A percentile compares a stretch with the other conserved stretches of the same genome.
These are phyloP conservation scores for Mrakia gelida DNA, from an alignment of 768 basidiomycete genomes.

Conservation along the genomic window DNA sequence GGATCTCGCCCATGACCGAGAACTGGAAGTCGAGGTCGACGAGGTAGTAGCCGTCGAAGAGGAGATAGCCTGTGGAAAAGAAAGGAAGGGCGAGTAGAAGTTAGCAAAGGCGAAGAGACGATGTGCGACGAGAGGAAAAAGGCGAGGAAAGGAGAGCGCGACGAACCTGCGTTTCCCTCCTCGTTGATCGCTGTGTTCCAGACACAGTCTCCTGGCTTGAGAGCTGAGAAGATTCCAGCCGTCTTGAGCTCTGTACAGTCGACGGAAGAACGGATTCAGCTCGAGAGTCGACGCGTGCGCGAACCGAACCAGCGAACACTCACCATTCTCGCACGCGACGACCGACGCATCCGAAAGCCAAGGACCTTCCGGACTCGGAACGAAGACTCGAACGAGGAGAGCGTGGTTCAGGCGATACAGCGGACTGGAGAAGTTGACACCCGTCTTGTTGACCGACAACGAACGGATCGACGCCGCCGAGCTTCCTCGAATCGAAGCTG, in stretches of 20 bases:
- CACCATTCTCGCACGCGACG: slow-evolving; percentile 61
- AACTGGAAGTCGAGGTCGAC: slow-evolving; percentile 13
- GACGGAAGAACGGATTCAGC: not conserved
- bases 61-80: not conserved
- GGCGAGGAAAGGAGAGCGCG: not conserved
- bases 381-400: slow-evolving; percentile 61
- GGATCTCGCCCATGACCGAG: slow-evolving; percentile 6
- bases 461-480: slow-evolving; percentile 3
- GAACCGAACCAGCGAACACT: not conserved
- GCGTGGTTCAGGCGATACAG: slow-evolving; percentile 67
- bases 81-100: too few species aligned
- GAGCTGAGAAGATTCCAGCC: slow-evolving; percentile 59
- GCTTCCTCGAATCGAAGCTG: slow-evolving; percentile 11
- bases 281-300: too few species aligned
- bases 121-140: not conserved
- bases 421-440: slow-evolving; percentile 51
- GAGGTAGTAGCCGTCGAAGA: slow-evolving; percentile 25
- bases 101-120: not conserved
- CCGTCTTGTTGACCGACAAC: slow-evolving; percentile 48
- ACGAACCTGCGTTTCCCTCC: slow-evolving; percentile 51
- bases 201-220: slow-evolving; percentile 73
- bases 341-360: slow-evolving; percentile 81
- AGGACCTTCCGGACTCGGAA: slow-evolving; percentile 78
- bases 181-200: slow-evolving; percentile 85
- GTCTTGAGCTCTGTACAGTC: slow-evolving; percentile 59